Evolutionary conservation across 2,329 filamentous ascomycete genomes (phyloP).

Genomic region (Reticulascus tulasneorum): DNA sequence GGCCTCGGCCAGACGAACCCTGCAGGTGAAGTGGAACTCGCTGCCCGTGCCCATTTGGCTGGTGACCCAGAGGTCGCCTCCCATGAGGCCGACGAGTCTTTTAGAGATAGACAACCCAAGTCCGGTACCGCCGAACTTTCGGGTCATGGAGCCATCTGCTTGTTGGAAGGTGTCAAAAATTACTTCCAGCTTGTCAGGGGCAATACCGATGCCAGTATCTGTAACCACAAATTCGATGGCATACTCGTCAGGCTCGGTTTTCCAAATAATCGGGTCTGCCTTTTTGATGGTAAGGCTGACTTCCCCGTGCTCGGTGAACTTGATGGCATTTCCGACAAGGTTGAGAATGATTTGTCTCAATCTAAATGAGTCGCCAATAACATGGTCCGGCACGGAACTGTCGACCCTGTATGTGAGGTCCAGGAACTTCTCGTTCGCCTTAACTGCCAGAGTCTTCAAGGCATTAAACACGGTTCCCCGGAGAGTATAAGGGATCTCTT

Average conservation of each 20-base stretch:
- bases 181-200: constrained; percentile 88
- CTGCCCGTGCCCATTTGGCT: constrained; percentile 89
- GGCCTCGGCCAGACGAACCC: constrained; percentile 77
- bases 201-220: constrained; percentile 95
- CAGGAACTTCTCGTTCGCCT: constrained; percentile 92
- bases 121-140: constrained; percentile 93
- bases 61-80: constrained; percentile 92
- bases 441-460: constrained; percentile 92
- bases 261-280: constrained; percentile 58
- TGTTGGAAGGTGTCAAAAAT: constrained; percentile 99
- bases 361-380: constrained; percentile 94
- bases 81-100: constrained; percentile 91
- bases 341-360: constrained; percentile 95
- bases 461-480: constrained; percentile 96
- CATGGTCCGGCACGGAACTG: constrained; percentile 88
- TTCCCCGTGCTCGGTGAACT: constrained; percentile 95
- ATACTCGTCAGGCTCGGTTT: constrained; percentile 71
- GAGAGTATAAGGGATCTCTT: constrained; percentile 93
- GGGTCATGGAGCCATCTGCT: constrained; percentile 92
- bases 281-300: constrained; percentile 88
- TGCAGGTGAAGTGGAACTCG: constrained; percentile 94
- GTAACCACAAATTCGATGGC: constrained; percentile 94
- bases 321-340: constrained; percentile 96
- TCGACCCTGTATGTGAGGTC: constrained; percentile 93
- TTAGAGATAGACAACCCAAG: constrained; percentile 94